Base-by-base conservation (phyloP, 441 rosid species). In the Heliophila coronopifolia region DNA sequence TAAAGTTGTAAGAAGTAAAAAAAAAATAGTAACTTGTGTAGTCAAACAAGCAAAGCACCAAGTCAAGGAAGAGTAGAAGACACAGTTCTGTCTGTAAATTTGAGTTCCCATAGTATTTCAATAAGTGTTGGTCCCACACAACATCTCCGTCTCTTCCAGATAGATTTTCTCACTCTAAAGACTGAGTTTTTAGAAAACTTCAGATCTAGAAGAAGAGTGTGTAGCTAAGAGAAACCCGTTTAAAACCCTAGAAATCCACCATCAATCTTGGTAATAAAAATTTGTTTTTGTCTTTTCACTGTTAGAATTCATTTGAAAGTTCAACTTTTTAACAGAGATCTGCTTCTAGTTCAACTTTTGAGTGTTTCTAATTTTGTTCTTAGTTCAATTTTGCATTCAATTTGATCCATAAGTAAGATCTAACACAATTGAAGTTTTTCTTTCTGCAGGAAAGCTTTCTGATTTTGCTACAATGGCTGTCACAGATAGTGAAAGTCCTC, bases 401-500 rank as follows among this genome's bases (percentile, higher is more conserved):
- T 53, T 9, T 32, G 22, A 36, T 44, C 20, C 28, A 2, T 9
- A 19, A 12, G 6, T 20, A 47, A 39, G 38, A 55, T 63, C 46
- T 60, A 18, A 20, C 25, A 12, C 16, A 1, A 54, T 16, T 54
- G 10, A 17, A 10, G 0, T 13, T 9, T 48, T 38, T 0, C 10
- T n/a, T 25, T 41, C 34, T 27, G 28, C 28, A 64, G 69, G 24
- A 49, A 27, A 27, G n/a, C 4, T 32, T 28, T 31, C 9, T 42
- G 31, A 42, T 42, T 20, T 56, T 12, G 54, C 5, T 46, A 58
- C 11, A 68, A 92, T 92, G 99, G 87, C 83, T 2, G 73, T 79
- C 42, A 69, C 92, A 17, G 82, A 79, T 66, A 58, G 71, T 26
- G 77, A 81, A 56, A 78, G 86, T 66, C 95, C 89, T 68, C 89